phyloP scores from a whole-genome alignment of 306 rosid genomes.

The Inga leiocalycina region DNA sequence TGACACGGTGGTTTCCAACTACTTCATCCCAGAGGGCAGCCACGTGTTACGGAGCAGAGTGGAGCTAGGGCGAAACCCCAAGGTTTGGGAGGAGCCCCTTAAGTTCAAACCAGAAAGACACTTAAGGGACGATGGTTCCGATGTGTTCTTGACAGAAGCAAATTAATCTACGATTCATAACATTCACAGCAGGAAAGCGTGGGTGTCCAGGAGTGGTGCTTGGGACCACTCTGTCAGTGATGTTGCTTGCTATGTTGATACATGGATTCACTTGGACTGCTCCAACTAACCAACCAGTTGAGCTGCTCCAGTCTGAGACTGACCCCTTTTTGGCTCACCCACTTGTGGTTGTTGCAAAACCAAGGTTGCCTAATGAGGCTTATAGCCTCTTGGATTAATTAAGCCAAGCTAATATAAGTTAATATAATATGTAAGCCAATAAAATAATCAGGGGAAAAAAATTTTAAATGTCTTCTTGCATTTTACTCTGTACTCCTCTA shows the following conservation, averaged over 20 bases:
- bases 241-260: background rate
- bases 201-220: slow-evolving; percentile 4
- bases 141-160: background rate
- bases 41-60: slow-evolving; percentile 41
- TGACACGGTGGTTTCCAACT: slow-evolving; percentile 31
- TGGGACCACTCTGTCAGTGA: background rate
- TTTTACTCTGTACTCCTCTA: too few species aligned
- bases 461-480: background rate
- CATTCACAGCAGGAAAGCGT: background rate
- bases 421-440: too few species aligned
- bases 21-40: slow-evolving; percentile 55
- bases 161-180: background rate
- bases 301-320: background rate
- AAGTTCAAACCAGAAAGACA: background rate
- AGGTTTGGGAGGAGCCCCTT: slow-evolving; percentile 17
- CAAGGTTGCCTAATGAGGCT: background rate
- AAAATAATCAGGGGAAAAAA: too few species aligned
- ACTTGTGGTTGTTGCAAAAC: background rate
- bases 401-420: too few species aligned
- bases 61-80: slow-evolving; percentile 38
- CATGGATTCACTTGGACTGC: background rate
- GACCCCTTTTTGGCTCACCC: background rate
- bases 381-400: background rate
- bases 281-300: background rate
- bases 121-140: background rate